phyloP scores from a whole-genome alignment of 331 rosid species.

The Telfairia occidentalis region DNA sequence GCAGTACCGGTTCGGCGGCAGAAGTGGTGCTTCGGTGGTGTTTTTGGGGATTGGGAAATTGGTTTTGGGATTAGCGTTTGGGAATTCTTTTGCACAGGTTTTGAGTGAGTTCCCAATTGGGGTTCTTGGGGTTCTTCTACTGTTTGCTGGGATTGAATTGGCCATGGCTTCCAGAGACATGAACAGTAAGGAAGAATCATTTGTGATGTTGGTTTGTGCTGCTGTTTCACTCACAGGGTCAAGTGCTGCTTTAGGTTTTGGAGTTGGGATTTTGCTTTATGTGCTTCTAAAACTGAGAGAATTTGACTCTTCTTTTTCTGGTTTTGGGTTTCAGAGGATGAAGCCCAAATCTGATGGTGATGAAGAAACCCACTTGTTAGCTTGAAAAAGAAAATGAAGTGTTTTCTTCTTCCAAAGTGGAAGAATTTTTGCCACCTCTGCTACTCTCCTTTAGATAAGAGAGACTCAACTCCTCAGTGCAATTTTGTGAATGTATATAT shows the following conservation, averaged over 20 bases:
- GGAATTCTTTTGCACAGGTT: constrained; percentile 50
- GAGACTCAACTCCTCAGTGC: too few species aligned
- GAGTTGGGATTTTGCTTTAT: constrained; percentile 53
- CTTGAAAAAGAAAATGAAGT: constrained; percentile 17
- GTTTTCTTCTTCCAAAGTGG: neutral
- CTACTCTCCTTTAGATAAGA: too few species aligned
- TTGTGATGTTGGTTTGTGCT: constrained; percentile 69
- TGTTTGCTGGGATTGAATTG: constrained; percentile 63
- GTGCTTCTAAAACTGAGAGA: constrained; percentile 48
- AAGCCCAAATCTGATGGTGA: constrained; percentile 22
- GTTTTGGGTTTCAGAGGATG: constrained; percentile 10
- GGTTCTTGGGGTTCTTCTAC: constrained; percentile 56
- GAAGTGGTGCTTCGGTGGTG: constrained; percentile 68
- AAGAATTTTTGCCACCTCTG: neutral
- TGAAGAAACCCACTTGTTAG: constrained; percentile 21
- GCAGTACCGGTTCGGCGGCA: constrained; percentile 70
- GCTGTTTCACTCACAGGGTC: constrained; percentile 68
- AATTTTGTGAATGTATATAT: too few species aligned
- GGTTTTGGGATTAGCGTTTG: constrained; percentile 48
- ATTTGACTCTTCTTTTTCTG: constrained; percentile 21
- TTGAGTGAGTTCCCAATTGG: constrained; percentile 47
- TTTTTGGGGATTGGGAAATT: constrained; percentile 51
- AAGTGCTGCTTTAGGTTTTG: constrained; percentile 63
- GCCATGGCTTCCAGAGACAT: constrained; percentile 66
- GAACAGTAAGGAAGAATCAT: constrained; percentile 48